These are phyloP conservation scores for Leccinellum rugosiceps DNA, from an alignment of 768 basidiomycete species.

Conservation along the genomic window DNA sequence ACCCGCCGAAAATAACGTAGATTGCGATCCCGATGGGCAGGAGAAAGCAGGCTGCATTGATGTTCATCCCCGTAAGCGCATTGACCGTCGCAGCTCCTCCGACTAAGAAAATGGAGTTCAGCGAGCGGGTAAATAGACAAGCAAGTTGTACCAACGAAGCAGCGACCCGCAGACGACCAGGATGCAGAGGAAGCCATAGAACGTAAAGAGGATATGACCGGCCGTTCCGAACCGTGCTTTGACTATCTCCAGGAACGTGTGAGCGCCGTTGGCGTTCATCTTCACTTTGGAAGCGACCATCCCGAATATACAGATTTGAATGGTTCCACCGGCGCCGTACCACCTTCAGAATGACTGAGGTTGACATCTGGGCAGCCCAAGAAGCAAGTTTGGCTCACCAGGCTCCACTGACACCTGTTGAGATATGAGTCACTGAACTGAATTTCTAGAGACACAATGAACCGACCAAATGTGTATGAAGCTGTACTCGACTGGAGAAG, in stretches of 20 bases:
- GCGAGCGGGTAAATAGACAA: neutral
- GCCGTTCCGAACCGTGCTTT: slow-evolving; percentile 46
- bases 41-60: slow-evolving; percentile 42
- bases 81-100: slow-evolving; percentile 47
- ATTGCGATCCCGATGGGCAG: slow-evolving; percentile 44
- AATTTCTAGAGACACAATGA: neutral
- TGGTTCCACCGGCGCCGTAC: slow-evolving; percentile 51
- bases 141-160: slow-evolving; percentile 34
- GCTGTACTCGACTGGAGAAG: slow-evolving; percentile 53
- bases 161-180: slow-evolving; percentile 50
- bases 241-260: slow-evolving; percentile 58
- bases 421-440: neutral
- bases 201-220: slow-evolving; percentile 47
- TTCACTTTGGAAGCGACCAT: slow-evolving; percentile 56
- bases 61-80: slow-evolving; percentile 44
- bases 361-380: neutral
- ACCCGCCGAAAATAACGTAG: slow-evolving; percentile 40
- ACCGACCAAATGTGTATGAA: slow-evolving; percentile 44
- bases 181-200: slow-evolving; percentile 50
- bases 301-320: slow-evolving; percentile 51
- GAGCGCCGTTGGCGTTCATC: slow-evolving; percentile 55
- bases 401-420: slow-evolving; percentile 44
- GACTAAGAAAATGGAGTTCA: slow-evolving; percentile 21
- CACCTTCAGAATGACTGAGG: slow-evolving; percentile 31
- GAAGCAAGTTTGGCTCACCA: slow-evolving; percentile 31